Base-by-base conservation (phyloP, 1,139 yeast species). In the Chernovozyma aurita region DNA sequence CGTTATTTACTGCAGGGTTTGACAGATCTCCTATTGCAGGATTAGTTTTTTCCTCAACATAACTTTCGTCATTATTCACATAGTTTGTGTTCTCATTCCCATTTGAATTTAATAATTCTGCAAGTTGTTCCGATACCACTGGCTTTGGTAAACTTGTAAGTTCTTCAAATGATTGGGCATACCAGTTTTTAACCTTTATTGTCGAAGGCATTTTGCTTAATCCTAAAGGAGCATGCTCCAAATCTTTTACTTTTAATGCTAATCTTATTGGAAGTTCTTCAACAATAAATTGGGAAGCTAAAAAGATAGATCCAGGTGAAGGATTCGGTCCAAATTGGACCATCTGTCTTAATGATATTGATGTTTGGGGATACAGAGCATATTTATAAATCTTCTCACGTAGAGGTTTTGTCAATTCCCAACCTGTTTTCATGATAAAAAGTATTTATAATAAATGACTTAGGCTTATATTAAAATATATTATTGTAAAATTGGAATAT, bases 271-370 rank as follows among this genome's bases (percentile, higher is more conserved):
- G 96, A 32, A 88, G 70, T 57, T 88, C 96, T 52, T 85, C 88
- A 2, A 85, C 87, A 12, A 86, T 80, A 56, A 87, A 87, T 57
- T 83, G 86, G 12, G 92, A 83, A 1, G 95, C 95, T 36, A 86
- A 72, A 55, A 84, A 87, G 32, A 87, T 66, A 7, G 86, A 78
- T 2, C 94, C 95, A 13, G 85, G 86, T 21, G 77, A 72, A 3
- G 95, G 92, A 34, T 73, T 67, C 9, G 81, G 79, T 3, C 96
- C 95, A 61, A 86, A 85, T 55, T 85, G 92, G n/a, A 87, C 95
- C 95, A 87, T 86, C 56, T 85, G 95, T 40, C 88, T 70, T 42
- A 87, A 64, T 3, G 90, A 81, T 4, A 87, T 86, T 1, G 95
- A 88, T 2, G 95, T 85, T 42, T 92, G 95, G 18, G 87, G 85